phyloP scores from a whole-genome alignment of 805 yeast species.

The Metschnikowia cerradonensis region DNA sequence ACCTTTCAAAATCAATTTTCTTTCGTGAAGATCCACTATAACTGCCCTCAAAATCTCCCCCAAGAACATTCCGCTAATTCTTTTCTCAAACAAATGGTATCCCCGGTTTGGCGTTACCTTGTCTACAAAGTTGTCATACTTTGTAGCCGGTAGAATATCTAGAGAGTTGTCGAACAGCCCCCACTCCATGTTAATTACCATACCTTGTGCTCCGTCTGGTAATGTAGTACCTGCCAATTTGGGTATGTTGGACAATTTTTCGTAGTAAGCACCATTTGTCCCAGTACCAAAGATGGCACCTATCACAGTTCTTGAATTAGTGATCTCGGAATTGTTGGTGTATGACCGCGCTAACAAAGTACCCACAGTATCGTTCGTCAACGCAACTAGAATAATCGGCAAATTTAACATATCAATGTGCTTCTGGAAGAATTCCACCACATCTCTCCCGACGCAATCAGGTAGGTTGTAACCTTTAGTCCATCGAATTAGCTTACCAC shows the following conservation, averaged over 20 bases:
- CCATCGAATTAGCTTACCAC: constrained; percentile 89
- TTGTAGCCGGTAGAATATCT: constrained; percentile 68
- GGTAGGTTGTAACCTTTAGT: constrained; percentile 89
- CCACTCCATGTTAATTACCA: constrained; percentile 97
- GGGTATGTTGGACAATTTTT: constrained; percentile 64
- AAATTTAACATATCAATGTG: constrained; percentile 57
- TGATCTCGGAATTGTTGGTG: constrained; percentile 55
- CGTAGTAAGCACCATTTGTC: constrained; percentile 93
- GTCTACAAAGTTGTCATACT: constrained; percentile 72
- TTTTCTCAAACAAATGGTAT: constrained; percentile 87
- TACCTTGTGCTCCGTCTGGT: constrained; percentile 42
- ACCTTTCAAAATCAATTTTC: constrained; percentile 56
- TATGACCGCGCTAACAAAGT: constrained; percentile 87
- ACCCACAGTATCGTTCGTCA: constrained; percentile 96
- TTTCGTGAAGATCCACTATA: constrained; percentile 61
- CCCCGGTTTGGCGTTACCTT: constrained; percentile 74
- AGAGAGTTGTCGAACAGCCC: constrained; percentile 92
- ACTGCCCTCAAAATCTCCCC: constrained; percentile 84
- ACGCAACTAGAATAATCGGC: constrained; percentile 74
- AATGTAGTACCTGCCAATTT: constrained; percentile 50
- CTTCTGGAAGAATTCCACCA: constrained; percentile 66
- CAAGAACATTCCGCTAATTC: constrained; percentile 87
- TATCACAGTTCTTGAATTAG: constrained; percentile 70
- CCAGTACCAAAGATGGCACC: constrained; percentile 98
- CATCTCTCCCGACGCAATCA: constrained; percentile 82